Conservation (phyloP, 2,329 filamentous ascomycete species). For the Aaosphaeria arxii region DNA sequence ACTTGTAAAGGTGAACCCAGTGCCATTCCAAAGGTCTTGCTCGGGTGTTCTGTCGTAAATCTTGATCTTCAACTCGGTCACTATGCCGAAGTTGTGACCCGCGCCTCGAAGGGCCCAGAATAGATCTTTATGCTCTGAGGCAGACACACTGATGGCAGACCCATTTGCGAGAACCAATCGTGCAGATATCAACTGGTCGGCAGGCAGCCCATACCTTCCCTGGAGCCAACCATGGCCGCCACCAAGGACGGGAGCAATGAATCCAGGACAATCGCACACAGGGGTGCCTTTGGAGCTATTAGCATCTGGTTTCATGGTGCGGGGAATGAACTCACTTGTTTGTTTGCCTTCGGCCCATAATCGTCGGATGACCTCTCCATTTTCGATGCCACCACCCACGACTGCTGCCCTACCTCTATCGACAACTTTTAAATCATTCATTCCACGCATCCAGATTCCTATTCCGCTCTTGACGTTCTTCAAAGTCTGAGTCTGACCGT, state of each 20-base stretch:
- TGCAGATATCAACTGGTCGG: conserved; percentile 21
- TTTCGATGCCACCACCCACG: conserved; percentile 22
- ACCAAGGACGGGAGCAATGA: conserved; percentile 56
- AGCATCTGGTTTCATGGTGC: neutral
- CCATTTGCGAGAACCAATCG: conserved; percentile 40
- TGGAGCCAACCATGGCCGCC: conserved; percentile 58
- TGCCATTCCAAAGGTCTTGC: conserved; percentile 10
- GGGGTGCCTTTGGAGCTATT: conserved; percentile 8
- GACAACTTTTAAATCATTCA: conserved; percentile 24
- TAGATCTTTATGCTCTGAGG: conserved; percentile 33
- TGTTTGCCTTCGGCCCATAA: conserved; percentile 28
- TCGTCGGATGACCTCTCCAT: conserved; percentile 19
- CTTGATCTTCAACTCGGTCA: conserved; percentile 14
- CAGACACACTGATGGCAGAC: conserved; percentile 25
- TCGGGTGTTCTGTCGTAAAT: conserved; percentile 11
- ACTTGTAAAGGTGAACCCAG: conserved; percentile 11
- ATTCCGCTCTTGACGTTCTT: conserved; percentile 23
- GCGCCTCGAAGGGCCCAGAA: conserved; percentile 38
- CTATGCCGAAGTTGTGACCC: conserved; percentile 33
- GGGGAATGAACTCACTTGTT: conserved; percentile 14
- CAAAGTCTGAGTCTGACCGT: conserved; percentile 27
- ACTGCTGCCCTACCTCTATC: conserved; percentile 14
- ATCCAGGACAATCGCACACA: conserved; percentile 39
- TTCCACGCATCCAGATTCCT: conserved; percentile 24
- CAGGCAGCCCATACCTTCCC: conserved; percentile 40